phyloP scores from a whole-genome alignment of 202 grass and related monocot genomes.

The Carex arenaria region DNA sequence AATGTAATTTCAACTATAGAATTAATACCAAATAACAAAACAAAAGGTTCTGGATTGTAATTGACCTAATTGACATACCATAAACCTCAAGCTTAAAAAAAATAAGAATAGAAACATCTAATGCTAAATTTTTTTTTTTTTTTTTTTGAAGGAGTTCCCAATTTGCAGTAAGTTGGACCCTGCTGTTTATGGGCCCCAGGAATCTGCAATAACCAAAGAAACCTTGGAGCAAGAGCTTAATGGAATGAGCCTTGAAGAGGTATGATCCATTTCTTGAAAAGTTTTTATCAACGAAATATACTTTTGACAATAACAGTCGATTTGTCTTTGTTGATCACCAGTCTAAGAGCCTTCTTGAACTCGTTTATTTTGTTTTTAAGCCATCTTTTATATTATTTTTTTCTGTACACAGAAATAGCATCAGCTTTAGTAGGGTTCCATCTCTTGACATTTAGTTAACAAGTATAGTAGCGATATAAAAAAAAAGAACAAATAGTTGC shows the following conservation, averaged over 20 bases:
- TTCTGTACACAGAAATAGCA: background rate
- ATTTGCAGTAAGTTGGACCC: slow-evolving; percentile 44
- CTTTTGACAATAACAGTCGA: background rate
- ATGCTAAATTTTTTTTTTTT: background rate
- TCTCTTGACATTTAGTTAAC: background rate
- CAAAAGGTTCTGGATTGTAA: background rate
- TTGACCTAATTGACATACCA: background rate
- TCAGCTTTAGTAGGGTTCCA: background rate
- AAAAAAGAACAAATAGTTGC: background rate
- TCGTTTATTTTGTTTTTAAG: background rate
- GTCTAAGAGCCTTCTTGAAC: background rate
- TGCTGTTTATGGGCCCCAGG: slow-evolving; percentile 31
- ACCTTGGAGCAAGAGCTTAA: slow-evolving; percentile 41
- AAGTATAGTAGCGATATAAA: background rate
- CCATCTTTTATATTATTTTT: background rate
- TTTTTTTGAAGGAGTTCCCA: slow-evolving; percentile 40
- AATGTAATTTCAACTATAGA: background rate
- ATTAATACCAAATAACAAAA: background rate
- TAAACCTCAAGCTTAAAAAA: background rate
- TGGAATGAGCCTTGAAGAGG: slow-evolving; percentile 47
- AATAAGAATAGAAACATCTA: background rate
- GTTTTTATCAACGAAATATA: background rate
- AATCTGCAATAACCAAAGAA: slow-evolving; percentile 45
- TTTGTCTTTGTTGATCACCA: background rate
- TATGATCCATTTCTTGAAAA: background rate